These are phyloP conservation scores for Ammopiptanthus mongolicus DNA, from an alignment of 306 rosid species.

Conservation along the genomic window DNA sequence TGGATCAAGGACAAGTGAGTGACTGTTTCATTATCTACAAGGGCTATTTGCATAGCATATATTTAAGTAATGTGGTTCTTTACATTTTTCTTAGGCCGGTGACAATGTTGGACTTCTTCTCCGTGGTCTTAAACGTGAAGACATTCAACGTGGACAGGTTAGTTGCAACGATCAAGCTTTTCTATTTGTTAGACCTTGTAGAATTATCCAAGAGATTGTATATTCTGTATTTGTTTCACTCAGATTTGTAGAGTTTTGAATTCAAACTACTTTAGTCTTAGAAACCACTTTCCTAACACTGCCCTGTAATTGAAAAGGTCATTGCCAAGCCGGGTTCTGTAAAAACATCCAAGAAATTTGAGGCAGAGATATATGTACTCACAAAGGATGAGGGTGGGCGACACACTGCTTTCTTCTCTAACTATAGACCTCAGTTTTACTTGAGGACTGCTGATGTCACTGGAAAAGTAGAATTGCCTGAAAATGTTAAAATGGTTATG, in stretches of 20 bases:
- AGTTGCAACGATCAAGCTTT: slow-evolving; percentile 18
- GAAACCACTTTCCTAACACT: background rate
- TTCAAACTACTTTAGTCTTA: background rate
- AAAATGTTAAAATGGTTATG: slow-evolving; percentile 93
- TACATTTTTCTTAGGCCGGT: slow-evolving; percentile 64
- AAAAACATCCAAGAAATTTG: slow-evolving; percentile 81
- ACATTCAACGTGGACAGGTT: slow-evolving; percentile 96
- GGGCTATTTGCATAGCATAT: background rate
- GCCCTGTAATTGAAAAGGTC: slow-evolving; percentile 44
- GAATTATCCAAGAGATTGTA: background rate
- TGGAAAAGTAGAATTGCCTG: slow-evolving; percentile 92
- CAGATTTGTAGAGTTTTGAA: background rate
- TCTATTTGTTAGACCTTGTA: slow-evolving; percentile 2
- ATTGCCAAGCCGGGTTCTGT: slow-evolving; percentile 89
- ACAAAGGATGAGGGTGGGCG: slow-evolving; percentile 99
- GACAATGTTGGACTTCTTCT: slow-evolving; percentile 99
- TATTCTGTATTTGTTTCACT: background rate
- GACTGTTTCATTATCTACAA: slow-evolving; percentile 4
- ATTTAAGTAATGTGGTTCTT: slow-evolving; percentile 21
- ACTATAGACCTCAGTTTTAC: slow-evolving; percentile 95
- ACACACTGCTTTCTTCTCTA: slow-evolving; percentile 94
- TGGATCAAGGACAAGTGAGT: slow-evolving; percentile 95
- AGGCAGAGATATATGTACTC: slow-evolving; percentile 95
- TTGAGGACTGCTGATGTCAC: slow-evolving; percentile 97
- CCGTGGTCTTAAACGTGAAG: slow-evolving; percentile 94